Base-by-base conservation (phyloP, 1,284 basidiomycete species). In the Fomes fomentarius region DNA sequence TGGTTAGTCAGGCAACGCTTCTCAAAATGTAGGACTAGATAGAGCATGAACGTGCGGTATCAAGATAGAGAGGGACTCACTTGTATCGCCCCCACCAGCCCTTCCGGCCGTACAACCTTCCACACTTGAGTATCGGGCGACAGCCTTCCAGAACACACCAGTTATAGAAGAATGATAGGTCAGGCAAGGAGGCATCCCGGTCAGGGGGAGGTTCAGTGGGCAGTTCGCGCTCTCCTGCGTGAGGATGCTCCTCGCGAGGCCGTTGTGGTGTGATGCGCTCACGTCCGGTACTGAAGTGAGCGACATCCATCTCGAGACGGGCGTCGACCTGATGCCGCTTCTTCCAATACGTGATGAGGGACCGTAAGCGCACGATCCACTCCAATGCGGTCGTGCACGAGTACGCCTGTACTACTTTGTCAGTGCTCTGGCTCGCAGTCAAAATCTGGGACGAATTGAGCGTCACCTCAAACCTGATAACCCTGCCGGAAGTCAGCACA, bases 121-220 rank as follows among this genome's bases (percentile, higher is more conserved):
- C 93, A 6, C 81, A 79, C 63, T 84, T 85, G 33, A 85, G 69
- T 49, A 94, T 84, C 8, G 89, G 79, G 54, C 83, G 81, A 63
- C 93, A 95, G 7, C 82, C 83, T 37, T 88, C 81, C 57, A 94
- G 66, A 4, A 84, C 75, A 67, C 91, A 95, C 93, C 91, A 93
- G 62, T 87, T 88, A 76, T 89, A 93, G 47, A 92, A 71, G 8
- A 77, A 75, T 49, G 80, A 76, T 46, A 92, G 70, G 24, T 83
- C 80, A 2, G 84, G 79, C 33, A 84, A 71, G 9, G 81, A 74
- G 7, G 74, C 72, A 24, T 81, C 79, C 19, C 76, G 72, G 63
- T 84, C 79, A 1, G 75, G 70, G 2, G 80, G 78, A 5, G 76
- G 69, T 59, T 83, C 81, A 15, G 79, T 78, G 19, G 77, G 71